Percentiles rank a stretch among this genome's conserved stretches.
Conservation (phyloP, 176 grass and related monocot species). For the Poa pratensis region DNA sequence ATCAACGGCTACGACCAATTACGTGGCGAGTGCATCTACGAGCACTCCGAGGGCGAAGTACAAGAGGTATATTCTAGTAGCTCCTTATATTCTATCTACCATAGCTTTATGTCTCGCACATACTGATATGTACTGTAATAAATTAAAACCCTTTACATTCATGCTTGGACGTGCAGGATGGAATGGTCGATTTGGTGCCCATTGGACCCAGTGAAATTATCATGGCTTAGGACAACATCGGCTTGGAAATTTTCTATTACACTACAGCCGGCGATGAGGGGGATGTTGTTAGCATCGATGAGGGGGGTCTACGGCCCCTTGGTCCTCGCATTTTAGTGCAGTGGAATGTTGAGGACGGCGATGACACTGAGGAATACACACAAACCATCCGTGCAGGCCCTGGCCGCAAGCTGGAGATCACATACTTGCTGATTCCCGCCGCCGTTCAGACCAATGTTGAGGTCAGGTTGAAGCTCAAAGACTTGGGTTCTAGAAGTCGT, state of each 20-base stretch:
- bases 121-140: constrained; percentile 23
- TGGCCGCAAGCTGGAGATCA: constrained; percentile 24
- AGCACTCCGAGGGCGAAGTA: not conserved
- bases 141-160: constrained; percentile 30
- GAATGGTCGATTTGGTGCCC: constrained; percentile 29
- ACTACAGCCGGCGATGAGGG: not conserved
- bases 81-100: constrained; percentile 25
- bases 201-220: not conserved
- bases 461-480: constrained; percentile 15
- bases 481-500: constrained; percentile 6
- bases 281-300: not conserved
- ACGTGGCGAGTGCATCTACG: not conserved
- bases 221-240: not conserved
- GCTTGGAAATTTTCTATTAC: constrained; percentile 10
- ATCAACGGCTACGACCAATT: not conserved
- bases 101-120: not conserved
- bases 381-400: not conserved
- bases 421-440: constrained; percentile 6
- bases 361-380: constrained; percentile 19
- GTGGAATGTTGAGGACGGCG: not conserved
- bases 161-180: constrained; percentile 17
- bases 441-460: not conserved
- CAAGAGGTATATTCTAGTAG: constrained; percentile 30
- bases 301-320: not conserved
- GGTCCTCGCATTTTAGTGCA: not conserved